Conservation (phyloP, 106 monocot genomes). For the Apostasia ramifera region DNA sequence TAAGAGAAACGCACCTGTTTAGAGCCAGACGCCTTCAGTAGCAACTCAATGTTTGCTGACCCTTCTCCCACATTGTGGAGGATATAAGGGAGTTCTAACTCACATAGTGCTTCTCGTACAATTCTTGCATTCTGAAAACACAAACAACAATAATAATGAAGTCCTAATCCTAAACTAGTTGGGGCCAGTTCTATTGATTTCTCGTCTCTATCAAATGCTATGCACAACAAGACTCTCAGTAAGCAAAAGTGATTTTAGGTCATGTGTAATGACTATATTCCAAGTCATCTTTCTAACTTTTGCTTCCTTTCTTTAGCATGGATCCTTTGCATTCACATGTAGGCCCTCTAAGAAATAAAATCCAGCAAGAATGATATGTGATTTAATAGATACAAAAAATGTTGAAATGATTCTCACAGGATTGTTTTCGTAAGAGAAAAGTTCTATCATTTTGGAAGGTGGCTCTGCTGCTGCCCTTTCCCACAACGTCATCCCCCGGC, state of each 20-base stretch:
- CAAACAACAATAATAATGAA: no score
- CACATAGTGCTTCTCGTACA: conserved; percentile 88
- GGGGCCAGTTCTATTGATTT: no score
- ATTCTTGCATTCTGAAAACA: conserved; percentile 62
- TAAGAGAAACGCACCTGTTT: conserved; percentile 33
- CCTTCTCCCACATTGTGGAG: conserved; percentile 82
- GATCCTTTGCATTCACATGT: no score
- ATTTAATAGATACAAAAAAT: background rate
- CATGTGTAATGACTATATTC: no score
- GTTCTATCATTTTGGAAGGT: conserved; percentile 58
- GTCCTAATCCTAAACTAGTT: no score
- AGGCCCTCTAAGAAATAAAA: no score
- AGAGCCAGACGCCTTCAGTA: conserved; percentile 49
- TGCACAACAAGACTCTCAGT: no score
- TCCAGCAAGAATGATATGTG: background rate
- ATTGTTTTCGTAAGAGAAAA: conserved; percentile 90
- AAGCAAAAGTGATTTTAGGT: no score
- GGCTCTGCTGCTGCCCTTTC: conserved; percentile 36
- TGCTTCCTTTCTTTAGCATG: no score
- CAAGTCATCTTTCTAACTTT: no score
- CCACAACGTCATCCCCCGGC: conserved; percentile 88
- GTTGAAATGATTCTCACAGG: conserved; percentile 23
- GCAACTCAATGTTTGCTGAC: conserved; percentile 51
- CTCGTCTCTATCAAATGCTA: no score
- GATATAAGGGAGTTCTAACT: conserved; percentile 83